Evolutionary conservation across 352 stramenopile genomes (phyloP).

Genomic region (Phytophthora kernoviae): DNA sequence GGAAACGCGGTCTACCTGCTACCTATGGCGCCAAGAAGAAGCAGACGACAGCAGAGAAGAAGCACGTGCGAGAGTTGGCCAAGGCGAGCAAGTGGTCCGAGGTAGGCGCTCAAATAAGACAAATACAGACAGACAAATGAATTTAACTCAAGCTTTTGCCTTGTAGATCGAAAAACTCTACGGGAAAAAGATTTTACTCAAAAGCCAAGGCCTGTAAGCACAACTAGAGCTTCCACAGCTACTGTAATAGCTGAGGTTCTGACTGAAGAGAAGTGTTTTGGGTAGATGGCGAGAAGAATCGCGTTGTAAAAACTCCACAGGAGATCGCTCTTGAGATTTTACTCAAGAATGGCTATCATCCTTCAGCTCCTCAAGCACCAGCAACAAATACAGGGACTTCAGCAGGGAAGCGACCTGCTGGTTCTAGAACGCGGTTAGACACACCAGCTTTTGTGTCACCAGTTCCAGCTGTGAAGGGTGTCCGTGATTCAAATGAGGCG

Average conservation of each 20-base stretch:
- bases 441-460: neutral
- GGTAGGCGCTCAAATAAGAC: constrained; percentile 26
- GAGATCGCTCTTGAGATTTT: constrained; percentile 69
- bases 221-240: neutral
- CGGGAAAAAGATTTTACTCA: constrained; percentile 71
- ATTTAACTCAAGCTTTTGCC: neutral
- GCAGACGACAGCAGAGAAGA: constrained; percentile 56
- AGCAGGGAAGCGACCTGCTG: neutral
- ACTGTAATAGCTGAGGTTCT: neutral
- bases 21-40: constrained; percentile 23
- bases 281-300: constrained; percentile 59
- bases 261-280: too few species aligned
- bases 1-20: constrained; percentile 16
- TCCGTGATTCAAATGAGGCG: constrained; percentile 9
- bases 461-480: too few species aligned
- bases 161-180: constrained; percentile 67
- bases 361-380: constrained; percentile 7
- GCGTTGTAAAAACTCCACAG: constrained; percentile 58
- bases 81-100: constrained; percentile 53
- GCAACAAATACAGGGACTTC: neutral
- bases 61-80: constrained; percentile 73
- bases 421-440: neutral
- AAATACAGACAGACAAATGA: neutral
- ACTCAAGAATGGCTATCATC: constrained; percentile 60
- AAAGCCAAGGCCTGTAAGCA: constrained; percentile 67